Conservation (phyloP, 305 asterid genomes). For the Fraxinus dipetala region DNA sequence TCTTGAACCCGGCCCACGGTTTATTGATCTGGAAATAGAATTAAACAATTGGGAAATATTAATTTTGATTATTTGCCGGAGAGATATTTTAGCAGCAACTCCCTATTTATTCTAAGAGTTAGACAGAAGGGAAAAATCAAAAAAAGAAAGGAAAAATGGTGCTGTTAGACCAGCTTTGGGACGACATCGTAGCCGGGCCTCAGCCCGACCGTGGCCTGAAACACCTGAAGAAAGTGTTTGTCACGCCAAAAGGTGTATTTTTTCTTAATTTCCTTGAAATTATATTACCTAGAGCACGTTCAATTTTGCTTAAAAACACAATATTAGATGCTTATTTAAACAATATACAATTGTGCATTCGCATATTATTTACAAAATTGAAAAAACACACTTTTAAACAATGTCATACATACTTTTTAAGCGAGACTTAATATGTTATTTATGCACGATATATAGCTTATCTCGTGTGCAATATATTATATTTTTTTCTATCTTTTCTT, state of each 20-base stretch:
- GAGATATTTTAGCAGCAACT: slow-evolving; percentile 41
- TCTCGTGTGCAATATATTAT: neutral
- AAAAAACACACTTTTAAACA: neutral
- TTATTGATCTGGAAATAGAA: slow-evolving; percentile 23
- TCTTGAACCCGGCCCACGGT: neutral
- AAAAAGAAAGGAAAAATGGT: slow-evolving; percentile 43
- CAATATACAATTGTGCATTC: neutral
- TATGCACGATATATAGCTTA: neutral
- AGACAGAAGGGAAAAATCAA: neutral
- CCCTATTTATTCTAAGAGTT: slow-evolving; percentile 21
- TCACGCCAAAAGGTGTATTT: slow-evolving; percentile 46
- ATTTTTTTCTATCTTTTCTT: neutral
- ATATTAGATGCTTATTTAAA: neutral
- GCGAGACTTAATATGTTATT: neutral
- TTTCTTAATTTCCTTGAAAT: neutral
- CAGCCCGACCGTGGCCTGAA: slow-evolving; percentile 80
- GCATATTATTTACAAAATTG: neutral
- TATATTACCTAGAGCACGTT: neutral
- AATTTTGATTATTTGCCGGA: neutral
- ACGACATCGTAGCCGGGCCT: slow-evolving; percentile 88
- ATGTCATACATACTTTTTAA: neutral
- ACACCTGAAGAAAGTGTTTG: slow-evolving; percentile 57
- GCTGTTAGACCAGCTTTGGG: slow-evolving; percentile 87
- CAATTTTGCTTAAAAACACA: neutral
- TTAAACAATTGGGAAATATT: slow-evolving; percentile 11